Conservation (phyloP, 2,329 filamentous ascomycete genomes). For the Fonsecaea pedrosoi region DNA sequence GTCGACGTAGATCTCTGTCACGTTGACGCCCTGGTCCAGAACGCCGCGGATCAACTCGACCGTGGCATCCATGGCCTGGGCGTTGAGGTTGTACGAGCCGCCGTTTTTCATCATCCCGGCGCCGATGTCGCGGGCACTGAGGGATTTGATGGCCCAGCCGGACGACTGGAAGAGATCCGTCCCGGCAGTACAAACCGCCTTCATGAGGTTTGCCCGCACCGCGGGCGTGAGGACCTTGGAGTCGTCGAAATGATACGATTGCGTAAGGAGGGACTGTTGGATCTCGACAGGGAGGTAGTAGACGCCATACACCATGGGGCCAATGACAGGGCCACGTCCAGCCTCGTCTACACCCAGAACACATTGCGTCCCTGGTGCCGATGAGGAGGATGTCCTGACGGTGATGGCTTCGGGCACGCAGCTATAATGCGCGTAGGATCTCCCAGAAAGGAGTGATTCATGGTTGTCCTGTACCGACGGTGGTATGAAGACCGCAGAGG, state of each 20-base stretch:
- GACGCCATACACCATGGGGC: conserved; percentile 70
- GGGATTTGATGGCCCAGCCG: conserved; percentile 81
- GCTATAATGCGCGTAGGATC: conserved; percentile 75
- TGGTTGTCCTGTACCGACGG: conserved; percentile 67
- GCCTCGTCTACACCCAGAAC: conserved; percentile 92
- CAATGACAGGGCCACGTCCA: conserved; percentile 90
- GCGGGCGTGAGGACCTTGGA: conserved; percentile 85
- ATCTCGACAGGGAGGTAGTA: conserved; percentile 73
- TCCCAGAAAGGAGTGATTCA: conserved; percentile 65
- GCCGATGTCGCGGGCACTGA: conserved; percentile 84
- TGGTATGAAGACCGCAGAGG: conserved; percentile 62
- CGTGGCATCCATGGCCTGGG: conserved; percentile 92
- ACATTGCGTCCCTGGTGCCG: conserved; percentile 62
- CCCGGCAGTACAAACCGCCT: conserved; percentile 70
- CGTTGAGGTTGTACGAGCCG: conserved; percentile 84
- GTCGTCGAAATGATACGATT: conserved; percentile 88
- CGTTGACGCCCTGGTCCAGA: conserved; percentile 76
- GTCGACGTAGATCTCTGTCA: conserved; percentile 91
- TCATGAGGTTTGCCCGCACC: conserved; percentile 77
- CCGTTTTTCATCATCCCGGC: conserved; percentile 73
- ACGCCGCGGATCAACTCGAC: conserved; percentile 80
- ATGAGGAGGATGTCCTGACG: conserved; percentile 36
- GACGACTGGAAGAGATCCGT: conserved; percentile 67
- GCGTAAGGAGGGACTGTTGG: conserved; percentile 75
- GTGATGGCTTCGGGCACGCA: conserved; percentile 68